A percentile compares a stretch with the other conserved stretches of the same genome.
Evolutionary conservation across 2,329 filamentous ascomycete genomes (phyloP).

Genomic region (Fusarium torulosum): DNA sequence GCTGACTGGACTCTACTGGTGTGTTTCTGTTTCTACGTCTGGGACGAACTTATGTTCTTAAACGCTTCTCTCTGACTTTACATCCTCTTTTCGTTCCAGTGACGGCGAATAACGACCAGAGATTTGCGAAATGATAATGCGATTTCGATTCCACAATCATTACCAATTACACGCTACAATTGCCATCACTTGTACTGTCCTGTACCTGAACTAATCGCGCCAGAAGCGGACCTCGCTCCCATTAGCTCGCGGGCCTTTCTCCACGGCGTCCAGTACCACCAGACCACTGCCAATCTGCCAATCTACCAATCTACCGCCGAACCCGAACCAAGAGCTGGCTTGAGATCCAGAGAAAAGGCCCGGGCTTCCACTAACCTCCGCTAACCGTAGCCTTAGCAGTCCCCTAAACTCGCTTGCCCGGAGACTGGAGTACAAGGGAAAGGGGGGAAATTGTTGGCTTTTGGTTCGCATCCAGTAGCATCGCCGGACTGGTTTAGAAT

Average conservation of each 20-base stretch:
- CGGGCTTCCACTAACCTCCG: slow-evolving; percentile 39
- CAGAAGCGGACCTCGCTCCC: slow-evolving; percentile 39
- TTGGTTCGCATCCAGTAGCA: slow-evolving; percentile 42
- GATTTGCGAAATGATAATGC: slow-evolving; percentile 15
- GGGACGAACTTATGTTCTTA: slow-evolving; percentile 30
- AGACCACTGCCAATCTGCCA: slow-evolving; percentile 1
- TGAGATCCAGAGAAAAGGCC: slow-evolving; percentile 31
- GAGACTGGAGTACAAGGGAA: slow-evolving; percentile 37
- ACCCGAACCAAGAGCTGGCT: slow-evolving; percentile 24
- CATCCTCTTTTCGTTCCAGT: slow-evolving; percentile 9
- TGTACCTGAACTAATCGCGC: slow-evolving; percentile 30
- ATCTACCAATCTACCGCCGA: neutral
- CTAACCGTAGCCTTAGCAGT: slow-evolving; percentile 29
- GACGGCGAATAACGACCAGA: slow-evolving; percentile 13
- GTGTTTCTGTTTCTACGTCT: slow-evolving; percentile 18
- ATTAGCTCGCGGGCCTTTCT: slow-evolving; percentile 37
- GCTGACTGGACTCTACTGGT: slow-evolving; percentile 13
- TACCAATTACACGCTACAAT: slow-evolving; percentile 11
- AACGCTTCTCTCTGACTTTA: slow-evolving; percentile 24
- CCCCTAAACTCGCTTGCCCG: slow-evolving; percentile 33
- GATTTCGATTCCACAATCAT: slow-evolving; percentile 10
- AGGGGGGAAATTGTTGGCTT: slow-evolving; percentile 47
- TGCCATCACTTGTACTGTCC: slow-evolving; percentile 14
- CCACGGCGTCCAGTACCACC: slow-evolving; percentile 26
- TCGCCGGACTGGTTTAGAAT: slow-evolving; percentile 31